These are phyloP conservation scores for Trichothecium sympodiale DNA, from an alignment of 2,329 filamentous ascomycete species.

Conservation along the genomic window DNA sequence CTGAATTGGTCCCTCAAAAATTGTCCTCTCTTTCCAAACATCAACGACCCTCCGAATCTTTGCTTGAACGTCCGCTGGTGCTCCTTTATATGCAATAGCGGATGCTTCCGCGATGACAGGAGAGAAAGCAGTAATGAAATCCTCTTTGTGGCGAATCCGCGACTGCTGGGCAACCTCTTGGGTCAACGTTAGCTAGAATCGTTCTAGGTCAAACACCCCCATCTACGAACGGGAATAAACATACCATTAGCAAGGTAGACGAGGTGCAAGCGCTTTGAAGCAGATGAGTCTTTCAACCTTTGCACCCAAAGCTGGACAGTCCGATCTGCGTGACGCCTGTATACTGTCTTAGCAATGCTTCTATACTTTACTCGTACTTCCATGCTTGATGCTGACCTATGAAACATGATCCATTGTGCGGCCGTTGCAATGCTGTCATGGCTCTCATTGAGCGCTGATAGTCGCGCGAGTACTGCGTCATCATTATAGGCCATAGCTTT, in stretches of 20 bases:
- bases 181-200: background rate
- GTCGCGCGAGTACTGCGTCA: conserved; percentile 88
- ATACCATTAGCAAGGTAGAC: conserved; percentile 92
- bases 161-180: conserved; percentile 93
- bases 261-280: conserved; percentile 77
- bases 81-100: conserved; percentile 80
- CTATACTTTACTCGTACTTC: no score
- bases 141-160: conserved; percentile 81
- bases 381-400: conserved; percentile 53
- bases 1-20: conserved; percentile 75
- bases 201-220: conserved; percentile 1
- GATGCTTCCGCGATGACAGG: conserved; percentile 89
- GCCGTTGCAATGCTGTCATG: conserved; percentile 95
- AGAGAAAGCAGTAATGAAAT: conserved; percentile 86
- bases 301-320: conserved; percentile 90
- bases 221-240: conserved; percentile 12
- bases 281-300: conserved; percentile 75
- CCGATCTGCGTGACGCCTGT: conserved; percentile 79
- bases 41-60: conserved; percentile 86
- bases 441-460: conserved; percentile 90
- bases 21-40: conserved; percentile 79
- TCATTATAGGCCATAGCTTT: conserved; percentile 83
- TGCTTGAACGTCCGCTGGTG: conserved; percentile 72
- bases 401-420: conserved; percentile 99
- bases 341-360: background rate